phyloP scores from a whole-genome alignment of 2,329 filamentous ascomycete species.

The Colletotrichum siamense region DNA sequence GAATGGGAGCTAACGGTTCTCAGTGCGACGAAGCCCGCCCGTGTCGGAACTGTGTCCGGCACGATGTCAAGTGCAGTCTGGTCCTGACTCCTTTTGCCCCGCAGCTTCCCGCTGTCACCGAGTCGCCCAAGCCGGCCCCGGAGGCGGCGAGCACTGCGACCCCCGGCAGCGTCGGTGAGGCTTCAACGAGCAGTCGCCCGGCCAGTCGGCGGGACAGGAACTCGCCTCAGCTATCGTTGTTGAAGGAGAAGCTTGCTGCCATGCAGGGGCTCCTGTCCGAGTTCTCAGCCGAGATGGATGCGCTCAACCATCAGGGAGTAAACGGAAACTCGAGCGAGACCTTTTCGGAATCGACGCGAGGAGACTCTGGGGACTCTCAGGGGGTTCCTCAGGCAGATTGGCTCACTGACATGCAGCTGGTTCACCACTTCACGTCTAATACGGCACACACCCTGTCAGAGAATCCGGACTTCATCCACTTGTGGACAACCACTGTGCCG shows the following conservation, averaged over 20 bases:
- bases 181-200: slow-evolving; percentile 1
- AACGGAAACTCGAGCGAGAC: background rate
- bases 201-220: background rate
- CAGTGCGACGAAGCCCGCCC: slow-evolving; percentile 17
- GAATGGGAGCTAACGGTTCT: background rate
- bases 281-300: slow-evolving; percentile 8
- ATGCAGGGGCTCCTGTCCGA: slow-evolving; percentile 10
- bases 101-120: background rate
- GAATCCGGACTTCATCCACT: slow-evolving; percentile 8
- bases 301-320: background rate
- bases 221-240: background rate
- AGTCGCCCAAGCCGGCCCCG: slow-evolving; percentile 1
- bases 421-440: slow-evolving; percentile 12
- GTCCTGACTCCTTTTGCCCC: background rate
- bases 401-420: slow-evolving; percentile 11
- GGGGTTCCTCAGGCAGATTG: background rate
- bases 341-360: background rate
- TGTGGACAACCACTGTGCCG: slow-evolving; percentile 15
- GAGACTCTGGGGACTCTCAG: background rate
- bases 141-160: slow-evolving; percentile 7
- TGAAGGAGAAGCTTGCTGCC: slow-evolving; percentile 11
- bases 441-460: slow-evolving; percentile 11
- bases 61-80: slow-evolving; percentile 18
- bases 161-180: background rate
- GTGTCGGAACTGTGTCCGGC: slow-evolving; percentile 16